Percentiles rank a stretch among this genome's conserved stretches.
Evolutionary conservation across 352 stramenopile genomes (phyloP).

Genomic region (Pythium diclinum): DNA sequence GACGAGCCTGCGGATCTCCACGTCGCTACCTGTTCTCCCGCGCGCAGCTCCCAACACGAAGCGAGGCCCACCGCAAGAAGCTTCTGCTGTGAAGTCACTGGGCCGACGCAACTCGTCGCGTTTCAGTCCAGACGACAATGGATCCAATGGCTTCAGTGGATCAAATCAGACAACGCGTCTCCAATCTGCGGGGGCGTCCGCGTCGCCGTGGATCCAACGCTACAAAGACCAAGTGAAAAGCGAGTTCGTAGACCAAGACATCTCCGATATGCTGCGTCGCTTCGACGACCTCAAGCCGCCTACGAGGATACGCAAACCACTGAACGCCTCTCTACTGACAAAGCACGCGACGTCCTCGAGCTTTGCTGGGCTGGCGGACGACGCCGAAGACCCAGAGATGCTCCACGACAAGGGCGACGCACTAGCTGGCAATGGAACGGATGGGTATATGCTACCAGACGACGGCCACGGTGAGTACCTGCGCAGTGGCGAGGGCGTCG

Average conservation of each 20-base stretch:
- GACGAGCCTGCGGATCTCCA: neutral
- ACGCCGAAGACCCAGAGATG: conserved; percentile 10
- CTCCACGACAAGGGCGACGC: neutral
- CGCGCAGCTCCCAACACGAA: neutral
- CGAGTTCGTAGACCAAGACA: conserved; percentile 19
- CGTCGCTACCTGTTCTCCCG: neutral
- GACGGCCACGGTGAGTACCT: conserved; percentile 21
- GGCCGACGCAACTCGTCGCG: neutral
- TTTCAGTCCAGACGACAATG: neutral
- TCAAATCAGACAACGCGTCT: neutral
- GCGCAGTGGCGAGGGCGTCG: conserved; percentile 18
- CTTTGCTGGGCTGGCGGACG: conserved; percentile 24
- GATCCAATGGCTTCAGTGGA: too few relatives aligned
- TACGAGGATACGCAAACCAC: conserved; percentile 12
- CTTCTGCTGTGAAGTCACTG: neutral
- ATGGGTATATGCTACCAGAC: conserved; percentile 1
- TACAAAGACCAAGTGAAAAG: conserved; percentile 21
- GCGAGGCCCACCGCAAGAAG: neutral
- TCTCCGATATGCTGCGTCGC: conserved; percentile 12
- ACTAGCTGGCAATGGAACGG: neutral
- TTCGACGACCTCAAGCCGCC: conserved; percentile 17
- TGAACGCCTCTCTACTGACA: conserved; percentile 17
- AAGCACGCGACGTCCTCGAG: conserved; percentile 22
- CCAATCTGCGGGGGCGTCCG: too few relatives aligned
- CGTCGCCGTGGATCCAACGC: conserved; percentile 22